These are phyloP conservation scores for Penicillium coprophilum DNA, from an alignment of 495 filamentous ascomycete genomes.

Conservation along the genomic window DNA sequence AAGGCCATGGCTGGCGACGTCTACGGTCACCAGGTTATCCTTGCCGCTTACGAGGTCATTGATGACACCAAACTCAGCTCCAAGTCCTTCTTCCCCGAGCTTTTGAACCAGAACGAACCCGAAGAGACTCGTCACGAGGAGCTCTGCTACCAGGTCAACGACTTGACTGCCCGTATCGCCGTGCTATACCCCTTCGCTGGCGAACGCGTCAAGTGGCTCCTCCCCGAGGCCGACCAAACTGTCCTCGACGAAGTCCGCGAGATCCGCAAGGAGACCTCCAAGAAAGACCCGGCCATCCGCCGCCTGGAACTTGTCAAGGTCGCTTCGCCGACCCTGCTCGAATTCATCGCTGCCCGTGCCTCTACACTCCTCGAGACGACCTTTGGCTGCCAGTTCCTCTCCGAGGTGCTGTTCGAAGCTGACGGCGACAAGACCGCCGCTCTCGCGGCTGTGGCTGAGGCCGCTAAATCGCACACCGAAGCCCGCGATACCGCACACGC, in stretches of 20 bases:
- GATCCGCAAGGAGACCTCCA: slow-evolving; percentile 75
- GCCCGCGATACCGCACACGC: slow-evolving; percentile 58
- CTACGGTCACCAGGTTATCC: slow-evolving; percentile 74
- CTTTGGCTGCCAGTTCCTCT: slow-evolving; percentile 84
- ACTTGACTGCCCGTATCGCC: slow-evolving; percentile 72
- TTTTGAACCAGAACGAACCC: slow-evolving; percentile 65
- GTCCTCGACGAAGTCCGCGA: slow-evolving; percentile 72
- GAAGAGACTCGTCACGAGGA: slow-evolving; percentile 58
- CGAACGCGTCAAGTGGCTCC: slow-evolving; percentile 67
- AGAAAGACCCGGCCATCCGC: slow-evolving; percentile 79
- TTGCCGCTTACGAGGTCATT: slow-evolving; percentile 83
- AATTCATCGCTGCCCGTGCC: slow-evolving; percentile 66
- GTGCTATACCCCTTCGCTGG: slow-evolving; percentile 82
- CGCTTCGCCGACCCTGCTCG: slow-evolving; percentile 60
- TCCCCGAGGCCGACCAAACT: slow-evolving; percentile 58
- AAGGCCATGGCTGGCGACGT: slow-evolving; percentile 77
- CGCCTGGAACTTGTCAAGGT: slow-evolving; percentile 70
- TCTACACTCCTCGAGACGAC: slow-evolving; percentile 65
- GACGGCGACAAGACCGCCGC: slow-evolving; percentile 69
- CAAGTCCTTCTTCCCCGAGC: slow-evolving; percentile 80
- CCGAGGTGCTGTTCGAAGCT: slow-evolving; percentile 76
- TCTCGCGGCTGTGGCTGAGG: slow-evolving; percentile 66
- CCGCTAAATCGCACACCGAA: slow-evolving; percentile 63
- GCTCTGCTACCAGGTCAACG: slow-evolving; percentile 60
- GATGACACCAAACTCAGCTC: slow-evolving; percentile 90